Evolutionary conservation across 1,284 basidiomycete species (phyloP).

Genomic region (Trametes versicolor): DNA sequence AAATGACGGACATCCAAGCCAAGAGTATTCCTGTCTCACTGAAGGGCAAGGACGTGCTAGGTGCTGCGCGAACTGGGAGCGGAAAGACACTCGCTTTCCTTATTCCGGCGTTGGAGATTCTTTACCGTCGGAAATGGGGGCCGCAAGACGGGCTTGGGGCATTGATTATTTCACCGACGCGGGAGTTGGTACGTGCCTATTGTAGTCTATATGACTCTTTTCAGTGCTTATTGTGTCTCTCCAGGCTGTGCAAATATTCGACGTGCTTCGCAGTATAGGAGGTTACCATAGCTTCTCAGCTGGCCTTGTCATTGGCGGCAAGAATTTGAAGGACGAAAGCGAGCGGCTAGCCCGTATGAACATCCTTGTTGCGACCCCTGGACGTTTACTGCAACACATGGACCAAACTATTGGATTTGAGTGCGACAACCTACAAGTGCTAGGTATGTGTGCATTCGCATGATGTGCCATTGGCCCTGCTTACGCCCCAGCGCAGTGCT

Average conservation of each 20-base stretch:
- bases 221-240: background rate
- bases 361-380: slow-evolving; percentile 96
- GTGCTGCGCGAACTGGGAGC: slow-evolving; percentile 83
- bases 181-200: slow-evolving; percentile 84
- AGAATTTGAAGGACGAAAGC: slow-evolving; percentile 93
- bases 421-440: slow-evolving; percentile 87
- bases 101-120: slow-evolving; percentile 79
- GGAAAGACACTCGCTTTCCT: slow-evolving; percentile 89
- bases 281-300: slow-evolving; percentile 93
- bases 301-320: slow-evolving; percentile 96
- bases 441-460: slow-evolving; percentile 64
- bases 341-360: slow-evolving; percentile 94
- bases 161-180: slow-evolving; percentile 93
- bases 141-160: slow-evolving; percentile 90
- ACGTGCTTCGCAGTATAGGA: slow-evolving; percentile 93
- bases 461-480: slow-evolving; percentile 5
- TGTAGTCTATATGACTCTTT: slow-evolving; percentile 1
- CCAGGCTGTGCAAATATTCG: slow-evolving; percentile 97
- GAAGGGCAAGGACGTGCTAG: slow-evolving; percentile 77
- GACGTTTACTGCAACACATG: slow-evolving; percentile 95
- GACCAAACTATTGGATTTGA: slow-evolving; percentile 98
- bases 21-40: slow-evolving; percentile 71
- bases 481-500: slow-evolving; percentile 65
- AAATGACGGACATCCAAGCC: slow-evolving; percentile 87
- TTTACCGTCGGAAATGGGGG: slow-evolving; percentile 83